phyloP scores from a whole-genome alignment of 768 basidiomycete genomes.

The Erythrobasidium yunnanense region DNA sequence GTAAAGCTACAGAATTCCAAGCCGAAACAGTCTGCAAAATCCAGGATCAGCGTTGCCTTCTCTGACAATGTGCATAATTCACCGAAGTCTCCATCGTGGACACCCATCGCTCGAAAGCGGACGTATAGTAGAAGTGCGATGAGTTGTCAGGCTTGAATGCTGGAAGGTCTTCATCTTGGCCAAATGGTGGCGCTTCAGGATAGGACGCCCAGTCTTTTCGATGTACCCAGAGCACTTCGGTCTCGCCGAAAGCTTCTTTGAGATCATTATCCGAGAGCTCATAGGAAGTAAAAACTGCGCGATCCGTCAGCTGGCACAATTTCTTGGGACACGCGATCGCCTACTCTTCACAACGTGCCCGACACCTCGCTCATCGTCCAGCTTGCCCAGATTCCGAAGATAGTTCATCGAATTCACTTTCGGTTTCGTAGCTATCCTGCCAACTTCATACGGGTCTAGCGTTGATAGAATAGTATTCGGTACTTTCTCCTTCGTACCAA shows the following conservation, averaged over 20 bases:
- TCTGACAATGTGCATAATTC: no score
- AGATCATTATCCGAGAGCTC: background rate
- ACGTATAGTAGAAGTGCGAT: conserved; percentile 75
- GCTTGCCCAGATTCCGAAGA: conserved; percentile 3
- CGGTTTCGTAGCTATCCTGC: background rate
- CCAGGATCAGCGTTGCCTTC: no score
- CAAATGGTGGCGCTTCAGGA: conserved; percentile 30
- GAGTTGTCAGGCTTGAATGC: conserved; percentile 57
- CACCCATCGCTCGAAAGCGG: conserved; percentile 79
- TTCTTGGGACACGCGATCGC: background rate
- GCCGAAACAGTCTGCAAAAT: conserved; percentile 34
- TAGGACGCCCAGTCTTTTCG: conserved; percentile 54
- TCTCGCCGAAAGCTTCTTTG: conserved; percentile 48
- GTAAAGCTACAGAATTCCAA: conserved; percentile 32
- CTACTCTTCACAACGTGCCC: conserved; percentile 20
- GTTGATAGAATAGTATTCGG: conserved; percentile 63
- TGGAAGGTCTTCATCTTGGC: conserved; percentile 52
- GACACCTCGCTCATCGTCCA: background rate
- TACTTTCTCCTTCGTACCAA: conserved; percentile 48
- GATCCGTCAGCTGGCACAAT: background rate
- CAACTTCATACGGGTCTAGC: conserved; percentile 38
- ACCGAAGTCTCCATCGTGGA: conserved; percentile 85
- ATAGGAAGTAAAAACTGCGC: conserved; percentile 8
- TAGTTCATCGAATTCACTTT: conserved; percentile 24
- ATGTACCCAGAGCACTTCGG: conserved; percentile 60